Evolutionary conservation across 1,139 yeast species (phyloP).

Genomic region (Pichiaceae sp.): DNA sequence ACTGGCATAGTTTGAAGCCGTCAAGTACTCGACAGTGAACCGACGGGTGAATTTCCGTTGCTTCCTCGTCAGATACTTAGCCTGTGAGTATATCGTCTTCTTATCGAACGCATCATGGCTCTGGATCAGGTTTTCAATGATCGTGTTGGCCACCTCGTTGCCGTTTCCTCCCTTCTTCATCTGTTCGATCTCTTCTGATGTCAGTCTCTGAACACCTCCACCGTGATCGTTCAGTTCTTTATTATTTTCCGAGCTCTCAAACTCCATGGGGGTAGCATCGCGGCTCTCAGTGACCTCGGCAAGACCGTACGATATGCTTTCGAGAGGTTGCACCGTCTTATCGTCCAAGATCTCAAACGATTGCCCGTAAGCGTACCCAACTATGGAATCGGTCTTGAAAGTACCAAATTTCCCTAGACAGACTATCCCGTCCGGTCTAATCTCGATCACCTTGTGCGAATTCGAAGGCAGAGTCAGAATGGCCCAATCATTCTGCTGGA

Average conservation of each 20-base stretch:
- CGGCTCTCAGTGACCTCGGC: constrained; percentile 13
- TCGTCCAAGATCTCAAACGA: constrained; percentile 76
- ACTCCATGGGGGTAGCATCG: constrained; percentile 24
- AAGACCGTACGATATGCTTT: constrained; percentile 25
- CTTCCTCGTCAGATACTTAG: constrained; percentile 82
- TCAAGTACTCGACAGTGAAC: constrained; percentile 73
- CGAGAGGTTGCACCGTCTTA: constrained; percentile 41
- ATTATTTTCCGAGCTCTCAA: constrained; percentile 51
- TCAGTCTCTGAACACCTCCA: constrained; percentile 63
- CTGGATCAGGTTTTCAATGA: constrained; percentile 73
- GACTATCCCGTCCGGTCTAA: constrained; percentile 50
- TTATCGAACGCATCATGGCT: constrained; percentile 83
- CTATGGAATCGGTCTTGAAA: constrained; percentile 62
- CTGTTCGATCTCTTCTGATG: constrained; percentile 69
- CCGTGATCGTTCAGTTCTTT: constrained; percentile 69
- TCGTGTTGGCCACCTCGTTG: constrained; percentile 63
- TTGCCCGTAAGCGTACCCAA: constrained; percentile 83
- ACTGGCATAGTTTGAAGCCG: constrained; percentile 68
- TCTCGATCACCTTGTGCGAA: constrained; percentile 60
- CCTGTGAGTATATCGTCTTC: constrained; percentile 85
- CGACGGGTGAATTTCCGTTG: constrained; percentile 84
- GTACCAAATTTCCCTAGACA: constrained; percentile 88
- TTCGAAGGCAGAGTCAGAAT: constrained; percentile 75
- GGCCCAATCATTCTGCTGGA: constrained; percentile 44
- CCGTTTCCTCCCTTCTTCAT: constrained; percentile 62